Evolutionary conservation across 2,329 filamentous ascomycete genomes (phyloP), one percentile per base, ranked within the genome.

Genomic region (Myriosclerotinia duriaeana): DNA sequence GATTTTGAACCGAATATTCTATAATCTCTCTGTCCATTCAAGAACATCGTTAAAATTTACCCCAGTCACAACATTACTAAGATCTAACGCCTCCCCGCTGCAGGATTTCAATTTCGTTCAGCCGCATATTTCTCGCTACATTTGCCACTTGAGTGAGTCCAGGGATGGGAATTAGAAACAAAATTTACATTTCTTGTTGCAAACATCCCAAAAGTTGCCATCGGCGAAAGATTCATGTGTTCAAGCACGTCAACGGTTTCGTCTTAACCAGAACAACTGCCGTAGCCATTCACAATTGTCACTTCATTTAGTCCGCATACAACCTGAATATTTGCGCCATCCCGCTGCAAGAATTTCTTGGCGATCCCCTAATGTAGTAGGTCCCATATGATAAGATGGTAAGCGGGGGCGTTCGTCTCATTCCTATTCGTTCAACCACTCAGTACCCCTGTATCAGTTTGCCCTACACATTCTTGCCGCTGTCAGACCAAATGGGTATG

Each of bases 261-360:
- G 42, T 48, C 38, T 44, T 38, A 50, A 17, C 58, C 30, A 26
- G 30, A 60, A 36, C 20, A 48, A 48, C 20, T 60, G 42, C 56
- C 56, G 42, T 15, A 5, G 6, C 11, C 26, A 48, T 59, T 5
- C 30, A 9, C 36, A n/a, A 5, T 48, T 14, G 22, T 48, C 30
- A 48, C 17, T 17, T 60, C 26, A 36, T 48, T 22, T 46, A 15
- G 12, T 34, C 30, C 42, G 9, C 53, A 46, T 30, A 64, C 38
- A 22, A 15, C 53, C 34, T 58, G 38, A 58, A 15, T 15, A 26
- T 59, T n/a, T 59, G 30, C 53, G 53, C 34, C 53, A 58, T 59
- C 53, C 53, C 53, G 62, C 53, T 56, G 53, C 62, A 40, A 38
- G 38, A 12, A n/a, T 20, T 20, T 1, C 48, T 62, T 62, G 59